phyloP scores from a whole-genome alignment of 768 basidiomycete genomes.

The Cystobasidiopsis lactophilus region DNA sequence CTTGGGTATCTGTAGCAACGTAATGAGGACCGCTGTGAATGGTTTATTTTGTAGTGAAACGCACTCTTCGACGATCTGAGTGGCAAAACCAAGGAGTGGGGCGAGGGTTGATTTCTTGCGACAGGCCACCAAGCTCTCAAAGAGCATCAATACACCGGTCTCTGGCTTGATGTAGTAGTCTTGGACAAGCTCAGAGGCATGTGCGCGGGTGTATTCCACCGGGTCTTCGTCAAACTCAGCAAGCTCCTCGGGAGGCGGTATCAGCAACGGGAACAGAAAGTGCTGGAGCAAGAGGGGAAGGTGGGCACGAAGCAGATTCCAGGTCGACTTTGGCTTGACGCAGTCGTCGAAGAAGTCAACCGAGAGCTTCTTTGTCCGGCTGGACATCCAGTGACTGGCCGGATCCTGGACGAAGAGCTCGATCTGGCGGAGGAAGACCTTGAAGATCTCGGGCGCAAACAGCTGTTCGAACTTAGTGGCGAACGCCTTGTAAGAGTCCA shows the following conservation, averaged over 20 bases:
- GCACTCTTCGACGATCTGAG: conserved; percentile 41
- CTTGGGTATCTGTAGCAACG: conserved; percentile 13
- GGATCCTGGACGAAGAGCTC: conserved; percentile 52
- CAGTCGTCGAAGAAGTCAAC: conserved; percentile 74
- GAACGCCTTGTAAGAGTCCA: conserved; percentile 50
- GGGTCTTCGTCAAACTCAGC: conserved; percentile 62
- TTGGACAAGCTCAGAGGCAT: conserved; percentile 55
- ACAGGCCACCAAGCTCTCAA: conserved; percentile 52
- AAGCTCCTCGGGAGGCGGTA: conserved; percentile 45
- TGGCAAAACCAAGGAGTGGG: conserved; percentile 56
- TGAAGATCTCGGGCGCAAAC: conserved; percentile 80
- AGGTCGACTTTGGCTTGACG: conserved; percentile 81
- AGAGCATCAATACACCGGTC: conserved; percentile 49
- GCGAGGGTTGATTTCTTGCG: conserved; percentile 63
- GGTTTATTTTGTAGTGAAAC: no score
- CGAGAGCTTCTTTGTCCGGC: conserved; percentile 62
- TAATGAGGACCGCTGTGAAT: no score
- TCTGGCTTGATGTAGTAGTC: conserved; percentile 52
- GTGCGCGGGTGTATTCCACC: conserved; percentile 53
- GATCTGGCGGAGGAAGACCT: conserved; percentile 46
- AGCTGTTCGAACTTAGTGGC: conserved; percentile 73
- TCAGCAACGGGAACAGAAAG: conserved; percentile 70
- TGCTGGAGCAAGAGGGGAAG: conserved; percentile 50
- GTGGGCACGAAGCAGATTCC: conserved; percentile 67
- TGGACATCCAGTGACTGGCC: conserved; percentile 42